These are phyloP conservation scores for Boletellus deceptivus DNA, from an alignment of 1,284 basidiomycete species.

Conservation along the genomic window DNA sequence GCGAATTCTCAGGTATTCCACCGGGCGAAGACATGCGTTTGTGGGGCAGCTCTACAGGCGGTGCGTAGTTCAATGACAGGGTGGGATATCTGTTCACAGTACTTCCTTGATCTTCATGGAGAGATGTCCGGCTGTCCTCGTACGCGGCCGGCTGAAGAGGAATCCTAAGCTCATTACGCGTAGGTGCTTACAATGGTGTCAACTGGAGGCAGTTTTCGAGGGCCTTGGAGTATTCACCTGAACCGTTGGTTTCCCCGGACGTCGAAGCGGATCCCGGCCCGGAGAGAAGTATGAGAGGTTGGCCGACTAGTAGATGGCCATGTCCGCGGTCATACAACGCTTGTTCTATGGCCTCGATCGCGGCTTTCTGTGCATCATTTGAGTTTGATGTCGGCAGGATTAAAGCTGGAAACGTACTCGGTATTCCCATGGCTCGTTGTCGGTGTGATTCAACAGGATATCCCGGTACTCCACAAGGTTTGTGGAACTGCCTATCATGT, in stretches of 20 bases:
- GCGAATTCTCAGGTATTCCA: slow-evolving; percentile 18
- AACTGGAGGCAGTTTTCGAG: not conserved
- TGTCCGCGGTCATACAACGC: slow-evolving; percentile 54
- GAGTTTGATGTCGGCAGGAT: not conserved
- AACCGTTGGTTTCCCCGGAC: not conserved
- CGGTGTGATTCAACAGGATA: slow-evolving; percentile 57
- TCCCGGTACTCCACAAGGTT: slow-evolving; percentile 67
- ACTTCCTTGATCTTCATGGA: slow-evolving; percentile 2
- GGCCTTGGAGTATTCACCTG: not conserved
- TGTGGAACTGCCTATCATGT: slow-evolving; percentile 62
- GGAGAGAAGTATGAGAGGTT: slow-evolving; percentile 55
- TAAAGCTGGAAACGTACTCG: slow-evolving; percentile 43
- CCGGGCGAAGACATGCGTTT: slow-evolving; percentile 40
- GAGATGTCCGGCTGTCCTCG: not conserved
- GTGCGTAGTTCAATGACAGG: not conserved
- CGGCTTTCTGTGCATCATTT: slow-evolving; percentile 46
- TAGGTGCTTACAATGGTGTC: slow-evolving; percentile 2
- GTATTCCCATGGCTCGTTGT: slow-evolving; percentile 62
- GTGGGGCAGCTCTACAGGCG: slow-evolving; percentile 22
- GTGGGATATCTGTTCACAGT: not conserved
- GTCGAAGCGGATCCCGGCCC: slow-evolving; percentile 2
- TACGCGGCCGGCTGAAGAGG: not conserved
- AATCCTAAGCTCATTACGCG: not conserved
- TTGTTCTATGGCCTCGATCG: slow-evolving; percentile 65
- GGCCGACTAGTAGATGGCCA: slow-evolving; percentile 52